A percentile compares a stretch with the other conserved stretches of the same genome.
phyloP scores from a whole-genome alignment of 2,329 filamentous ascomycete species.

The Pestalotiopsis sp. region DNA sequence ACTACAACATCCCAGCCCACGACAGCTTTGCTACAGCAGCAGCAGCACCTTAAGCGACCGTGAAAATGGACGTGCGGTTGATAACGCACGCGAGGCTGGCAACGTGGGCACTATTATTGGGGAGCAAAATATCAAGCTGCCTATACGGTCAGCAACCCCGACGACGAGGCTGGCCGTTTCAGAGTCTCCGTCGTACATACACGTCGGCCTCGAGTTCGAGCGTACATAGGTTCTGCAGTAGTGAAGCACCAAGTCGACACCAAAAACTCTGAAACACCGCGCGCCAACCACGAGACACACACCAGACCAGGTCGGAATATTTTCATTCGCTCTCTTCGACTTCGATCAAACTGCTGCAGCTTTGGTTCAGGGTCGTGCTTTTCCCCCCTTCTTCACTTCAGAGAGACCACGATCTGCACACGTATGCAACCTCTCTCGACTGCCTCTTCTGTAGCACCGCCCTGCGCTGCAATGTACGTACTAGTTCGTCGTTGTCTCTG shows the following conservation, averaged over 20 bases:
- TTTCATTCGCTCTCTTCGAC: constrained; percentile 6
- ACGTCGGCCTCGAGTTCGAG: background rate
- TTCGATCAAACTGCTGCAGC: background rate
- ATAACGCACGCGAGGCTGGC: constrained; percentile 4
- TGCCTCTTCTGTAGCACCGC: background rate
- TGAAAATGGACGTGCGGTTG: background rate
- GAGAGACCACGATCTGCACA: background rate
- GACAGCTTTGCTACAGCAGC: background rate
- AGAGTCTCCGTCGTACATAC: background rate
- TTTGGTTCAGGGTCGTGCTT: background rate
- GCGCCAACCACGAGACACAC: constrained; percentile 7
- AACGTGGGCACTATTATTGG: constrained; percentile 12
- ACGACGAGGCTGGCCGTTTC: constrained; percentile 9
- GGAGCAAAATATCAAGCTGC: background rate
- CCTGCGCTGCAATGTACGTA: background rate
- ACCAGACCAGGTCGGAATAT: constrained; percentile 1
- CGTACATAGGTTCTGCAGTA: constrained; percentile 3
- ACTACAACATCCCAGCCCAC: background rate
- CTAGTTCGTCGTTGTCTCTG: background rate
- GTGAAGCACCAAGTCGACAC: background rate
- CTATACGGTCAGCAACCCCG: constrained; percentile 2
- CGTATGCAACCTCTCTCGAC: background rate
- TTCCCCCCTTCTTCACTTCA: background rate
- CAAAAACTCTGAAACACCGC: constrained; percentile 8
- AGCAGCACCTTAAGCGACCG: background rate